Percentiles rank a stretch among this genome's conserved stretches.
Evolutionary conservation across 2,329 filamentous ascomycete genomes (phyloP).

Genomic region (Amauroascus verrucosus): DNA sequence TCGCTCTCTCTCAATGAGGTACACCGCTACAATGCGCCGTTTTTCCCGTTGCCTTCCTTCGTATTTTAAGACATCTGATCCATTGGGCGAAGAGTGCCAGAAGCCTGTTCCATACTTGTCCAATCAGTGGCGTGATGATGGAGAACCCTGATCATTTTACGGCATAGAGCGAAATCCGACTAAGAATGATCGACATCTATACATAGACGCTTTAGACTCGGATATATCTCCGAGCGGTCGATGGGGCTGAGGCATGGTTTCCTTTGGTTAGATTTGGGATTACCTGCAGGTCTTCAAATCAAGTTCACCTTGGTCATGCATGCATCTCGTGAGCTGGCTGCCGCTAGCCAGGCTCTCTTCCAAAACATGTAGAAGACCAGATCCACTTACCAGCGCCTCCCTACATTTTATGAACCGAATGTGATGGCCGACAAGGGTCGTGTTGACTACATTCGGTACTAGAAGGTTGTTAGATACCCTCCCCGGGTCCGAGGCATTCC

Average conservation of each 20-base stretch:
- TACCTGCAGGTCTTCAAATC: not conserved
- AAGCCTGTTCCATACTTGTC: not conserved
- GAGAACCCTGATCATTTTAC: not conserved
- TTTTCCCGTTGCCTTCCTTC: not conserved
- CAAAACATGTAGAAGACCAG: not conserved
- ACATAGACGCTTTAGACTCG: not conserved
- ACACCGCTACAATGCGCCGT: not conserved
- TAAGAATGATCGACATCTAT: not conserved
- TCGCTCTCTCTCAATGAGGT: not conserved
- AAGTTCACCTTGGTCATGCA: not conserved
- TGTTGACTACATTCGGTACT: not conserved
- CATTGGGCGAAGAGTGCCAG: not conserved
- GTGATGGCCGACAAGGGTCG: not conserved
- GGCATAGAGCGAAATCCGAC: not conserved
- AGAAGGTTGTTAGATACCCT: not conserved
- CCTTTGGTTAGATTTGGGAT: not conserved
- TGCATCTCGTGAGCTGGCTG: not conserved
- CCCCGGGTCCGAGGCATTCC: not conserved
- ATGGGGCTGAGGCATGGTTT: not conserved
- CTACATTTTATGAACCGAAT: not conserved
- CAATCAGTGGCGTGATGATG: not conserved
- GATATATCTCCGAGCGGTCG: constrained; percentile 1
- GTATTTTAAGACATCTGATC: constrained; percentile 11
- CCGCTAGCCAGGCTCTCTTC: not conserved
- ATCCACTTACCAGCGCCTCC: not conserved